phyloP scores from a whole-genome alignment of 1,284 basidiomycete genomes.

The Inonotus obliquus region DNA sequence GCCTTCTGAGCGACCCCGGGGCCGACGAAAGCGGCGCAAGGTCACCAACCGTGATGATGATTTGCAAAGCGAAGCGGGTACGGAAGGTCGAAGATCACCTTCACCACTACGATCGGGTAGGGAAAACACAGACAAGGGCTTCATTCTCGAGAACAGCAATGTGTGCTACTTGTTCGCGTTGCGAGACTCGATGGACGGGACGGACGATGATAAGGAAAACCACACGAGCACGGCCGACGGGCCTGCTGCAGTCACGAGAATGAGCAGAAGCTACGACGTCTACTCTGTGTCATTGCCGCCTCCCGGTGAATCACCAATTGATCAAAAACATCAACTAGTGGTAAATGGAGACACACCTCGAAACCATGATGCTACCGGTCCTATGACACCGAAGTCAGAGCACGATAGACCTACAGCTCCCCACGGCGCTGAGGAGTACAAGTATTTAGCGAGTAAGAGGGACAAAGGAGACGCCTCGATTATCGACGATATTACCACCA shows the following conservation, averaged over 20 bases:
- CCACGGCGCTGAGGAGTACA: not conserved
- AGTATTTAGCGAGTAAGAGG: not conserved
- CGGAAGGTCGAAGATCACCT: not conserved
- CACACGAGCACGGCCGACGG: not conserved
- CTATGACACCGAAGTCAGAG: not conserved
- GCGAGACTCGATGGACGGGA: not conserved
- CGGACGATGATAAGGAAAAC: conserved; percentile 15
- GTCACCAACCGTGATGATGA: not conserved
- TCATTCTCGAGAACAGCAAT: conserved; percentile 13
- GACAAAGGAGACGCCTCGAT: too few relatives aligned
- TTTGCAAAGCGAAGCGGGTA: not conserved
- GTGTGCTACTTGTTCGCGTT: conserved; percentile 6
- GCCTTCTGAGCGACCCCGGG: not conserved
- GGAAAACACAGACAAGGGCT: not conserved
- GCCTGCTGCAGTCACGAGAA: not conserved
- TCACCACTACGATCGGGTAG: not conserved
- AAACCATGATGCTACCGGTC: not conserved
- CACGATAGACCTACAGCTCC: not conserved
- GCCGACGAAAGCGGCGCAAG: conserved; percentile 13
- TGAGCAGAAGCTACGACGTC: conserved; percentile 3
- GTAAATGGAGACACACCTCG: not conserved
- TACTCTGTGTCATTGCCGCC: not conserved
- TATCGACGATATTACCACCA: too few relatives aligned
- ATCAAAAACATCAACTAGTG: not conserved
- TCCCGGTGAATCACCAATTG: not conserved